phyloP scores from a whole-genome alignment of 2,329 filamentous ascomycete genomes.

The Penicillium sclerotigenum region DNA sequence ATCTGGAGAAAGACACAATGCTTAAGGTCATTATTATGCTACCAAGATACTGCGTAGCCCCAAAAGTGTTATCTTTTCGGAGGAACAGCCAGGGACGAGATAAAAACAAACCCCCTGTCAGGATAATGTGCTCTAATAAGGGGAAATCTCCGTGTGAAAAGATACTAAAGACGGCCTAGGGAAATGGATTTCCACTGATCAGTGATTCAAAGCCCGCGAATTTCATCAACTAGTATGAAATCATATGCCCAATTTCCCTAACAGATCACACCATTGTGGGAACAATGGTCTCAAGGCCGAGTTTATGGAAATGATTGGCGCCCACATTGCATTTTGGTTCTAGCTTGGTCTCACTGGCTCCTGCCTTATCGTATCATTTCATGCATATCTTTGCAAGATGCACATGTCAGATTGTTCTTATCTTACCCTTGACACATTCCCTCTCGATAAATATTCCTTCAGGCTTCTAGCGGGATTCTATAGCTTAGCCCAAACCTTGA shows the following conservation, averaged over 20 bases:
- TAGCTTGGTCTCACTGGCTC: neutral
- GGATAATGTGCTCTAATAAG: neutral
- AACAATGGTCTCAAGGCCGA: neutral
- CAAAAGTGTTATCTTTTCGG: neutral
- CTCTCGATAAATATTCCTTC: neutral
- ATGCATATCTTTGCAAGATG: neutral
- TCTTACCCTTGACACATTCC: neutral
- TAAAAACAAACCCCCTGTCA: neutral
- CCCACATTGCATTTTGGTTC: neutral
- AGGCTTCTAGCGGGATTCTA: neutral
- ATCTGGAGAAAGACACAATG: neutral
- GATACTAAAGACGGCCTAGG: neutral
- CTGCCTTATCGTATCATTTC: slow-evolving; percentile 1
- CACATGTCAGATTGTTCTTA: slow-evolving; percentile 4
- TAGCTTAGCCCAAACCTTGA: neutral
- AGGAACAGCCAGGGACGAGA: neutral
- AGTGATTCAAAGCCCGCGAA: neutral
- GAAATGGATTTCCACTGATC: neutral
- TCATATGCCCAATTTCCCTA: neutral
- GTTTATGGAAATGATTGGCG: neutral
- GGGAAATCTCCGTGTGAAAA: neutral
- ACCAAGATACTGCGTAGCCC: neutral
- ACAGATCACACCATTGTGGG: neutral
- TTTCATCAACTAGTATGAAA: neutral
- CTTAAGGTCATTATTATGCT: neutral